These are phyloP conservation scores for Colletotrichum karsti DNA, from an alignment of 2,329 filamentous ascomycete species.

Conservation along the genomic window DNA sequence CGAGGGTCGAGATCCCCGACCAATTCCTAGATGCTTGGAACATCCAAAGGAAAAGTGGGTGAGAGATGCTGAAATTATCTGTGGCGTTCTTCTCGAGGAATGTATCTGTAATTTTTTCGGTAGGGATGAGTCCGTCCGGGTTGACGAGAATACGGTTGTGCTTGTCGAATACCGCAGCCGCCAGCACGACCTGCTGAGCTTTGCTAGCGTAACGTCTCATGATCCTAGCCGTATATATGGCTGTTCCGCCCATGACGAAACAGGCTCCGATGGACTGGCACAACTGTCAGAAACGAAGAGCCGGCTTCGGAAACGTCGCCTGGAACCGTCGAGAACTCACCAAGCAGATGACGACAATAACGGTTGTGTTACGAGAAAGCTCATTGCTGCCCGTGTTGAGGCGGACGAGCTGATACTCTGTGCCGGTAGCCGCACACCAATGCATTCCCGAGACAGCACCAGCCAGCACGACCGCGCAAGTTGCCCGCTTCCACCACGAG, in stretches of 20 bases:
- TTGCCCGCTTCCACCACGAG: slow-evolving; percentile 77
- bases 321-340: slow-evolving; percentile 52
- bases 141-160: slow-evolving; percentile 74
- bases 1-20: slow-evolving; percentile 71
- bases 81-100: slow-evolving; percentile 73
- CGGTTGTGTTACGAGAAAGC: slow-evolving; percentile 69
- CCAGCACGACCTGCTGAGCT: slow-evolving; percentile 68
- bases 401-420: slow-evolving; percentile 67
- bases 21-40: slow-evolving; percentile 84
- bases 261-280: slow-evolving; percentile 68
- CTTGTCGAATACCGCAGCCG: slow-evolving; percentile 72
- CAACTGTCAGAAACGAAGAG: background rate
- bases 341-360: slow-evolving; percentile 77
- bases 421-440: slow-evolving; percentile 81
- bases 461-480: slow-evolving; percentile 74
- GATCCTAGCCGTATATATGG: slow-evolving; percentile 60
- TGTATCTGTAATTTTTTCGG: slow-evolving; percentile 80
- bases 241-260: slow-evolving; percentile 63
- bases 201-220: slow-evolving; percentile 63
- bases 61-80: slow-evolving; percentile 79
- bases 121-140: slow-evolving; percentile 74
- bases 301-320: background rate
- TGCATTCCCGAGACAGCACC: slow-evolving; percentile 87
- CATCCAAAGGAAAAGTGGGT: slow-evolving; percentile 88
- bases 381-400: slow-evolving; percentile 49